These are phyloP conservation scores for Candida corydali DNA, from an alignment of 805 yeast genomes.

Conservation along the genomic window DNA sequence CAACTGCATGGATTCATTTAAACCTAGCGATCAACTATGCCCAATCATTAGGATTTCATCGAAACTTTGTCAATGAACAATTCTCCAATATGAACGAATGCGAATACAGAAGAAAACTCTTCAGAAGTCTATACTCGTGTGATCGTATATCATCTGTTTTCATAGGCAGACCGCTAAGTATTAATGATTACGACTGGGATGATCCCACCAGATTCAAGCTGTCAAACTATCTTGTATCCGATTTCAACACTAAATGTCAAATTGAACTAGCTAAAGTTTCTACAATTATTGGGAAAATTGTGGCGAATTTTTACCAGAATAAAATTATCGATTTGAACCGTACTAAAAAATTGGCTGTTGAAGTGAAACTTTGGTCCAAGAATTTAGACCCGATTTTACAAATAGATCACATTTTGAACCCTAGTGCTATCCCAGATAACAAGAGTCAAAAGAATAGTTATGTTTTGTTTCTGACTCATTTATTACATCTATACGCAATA, in stretches of 20 bases:
- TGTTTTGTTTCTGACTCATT: conserved; percentile 24
- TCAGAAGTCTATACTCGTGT: conserved; percentile 22
- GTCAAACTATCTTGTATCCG: conserved; percentile 6
- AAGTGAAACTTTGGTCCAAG: conserved; percentile 30
- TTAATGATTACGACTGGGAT: conserved; percentile 37
- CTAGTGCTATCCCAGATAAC: conserved; percentile 10
- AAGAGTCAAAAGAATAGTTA: conserved; percentile 17
- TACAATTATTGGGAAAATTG: conserved; percentile 24
- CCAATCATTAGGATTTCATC: conserved; percentile 38
- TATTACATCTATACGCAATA: conserved; percentile 33
- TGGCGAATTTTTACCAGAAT: conserved; percentile 28
- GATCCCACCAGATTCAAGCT: conserved; percentile 17
- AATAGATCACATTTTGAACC: conserved; percentile 18
- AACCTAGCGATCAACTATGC: conserved; percentile 42
- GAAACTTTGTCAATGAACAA: conserved; percentile 33
- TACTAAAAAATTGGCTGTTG: conserved; percentile 31
- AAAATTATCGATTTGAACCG: conserved; percentile 23
- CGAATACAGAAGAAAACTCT: conserved; percentile 11
- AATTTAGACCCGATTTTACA: conserved; percentile 28
- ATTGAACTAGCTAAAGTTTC: conserved; percentile 24
- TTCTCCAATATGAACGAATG: conserved; percentile 7
- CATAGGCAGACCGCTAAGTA: conserved; percentile 35
- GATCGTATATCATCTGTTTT: conserved; percentile 30
- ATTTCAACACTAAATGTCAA: conserved; percentile 19
- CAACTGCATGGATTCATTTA: conserved; percentile 41